Evolutionary conservation across 169 alveolate species (phyloP).

Genomic region (Blepharisma undulans): DNA sequence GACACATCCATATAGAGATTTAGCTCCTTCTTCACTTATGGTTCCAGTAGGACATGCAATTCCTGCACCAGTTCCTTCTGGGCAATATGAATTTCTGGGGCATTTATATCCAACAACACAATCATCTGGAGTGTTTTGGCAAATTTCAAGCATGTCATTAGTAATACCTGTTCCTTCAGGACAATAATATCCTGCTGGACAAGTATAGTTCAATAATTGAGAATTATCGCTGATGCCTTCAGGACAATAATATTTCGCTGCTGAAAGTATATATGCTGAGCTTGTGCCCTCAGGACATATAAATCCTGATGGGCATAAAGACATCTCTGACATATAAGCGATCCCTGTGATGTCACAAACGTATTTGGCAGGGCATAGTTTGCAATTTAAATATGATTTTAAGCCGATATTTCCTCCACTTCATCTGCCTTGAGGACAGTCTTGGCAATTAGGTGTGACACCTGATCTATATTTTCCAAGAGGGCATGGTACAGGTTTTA

Average conservation of each 20-base stretch:
- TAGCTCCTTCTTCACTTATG: neutral
- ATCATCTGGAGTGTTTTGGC: neutral
- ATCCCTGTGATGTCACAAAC: neutral
- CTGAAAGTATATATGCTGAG: neutral
- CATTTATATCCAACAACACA: constrained; percentile 25
- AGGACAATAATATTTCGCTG: neutral
- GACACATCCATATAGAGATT: neutral
- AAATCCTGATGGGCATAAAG: neutral
- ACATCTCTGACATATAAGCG: neutral
- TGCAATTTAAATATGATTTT: neutral
- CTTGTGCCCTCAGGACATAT: neutral
- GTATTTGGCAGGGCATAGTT: constrained; percentile 28
- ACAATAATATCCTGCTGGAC: constrained; percentile 29
- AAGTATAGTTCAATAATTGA: neutral
- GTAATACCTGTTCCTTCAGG: constrained; percentile 14
- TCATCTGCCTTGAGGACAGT: constrained; percentile 32
- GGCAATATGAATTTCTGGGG: constrained; percentile 10
- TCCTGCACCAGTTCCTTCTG: neutral
- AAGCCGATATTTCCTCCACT: neutral
- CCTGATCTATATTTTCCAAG: constrained; percentile 36
- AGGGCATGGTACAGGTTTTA: constrained; percentile 49
- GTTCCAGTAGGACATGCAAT: constrained; percentile 4
- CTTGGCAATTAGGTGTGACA: neutral
- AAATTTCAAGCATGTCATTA: neutral
- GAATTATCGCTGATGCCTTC: neutral